These are phyloP conservation scores for Penicillium pulvis DNA, from an alignment of 495 filamentous ascomycete species.

Conservation along the genomic window DNA sequence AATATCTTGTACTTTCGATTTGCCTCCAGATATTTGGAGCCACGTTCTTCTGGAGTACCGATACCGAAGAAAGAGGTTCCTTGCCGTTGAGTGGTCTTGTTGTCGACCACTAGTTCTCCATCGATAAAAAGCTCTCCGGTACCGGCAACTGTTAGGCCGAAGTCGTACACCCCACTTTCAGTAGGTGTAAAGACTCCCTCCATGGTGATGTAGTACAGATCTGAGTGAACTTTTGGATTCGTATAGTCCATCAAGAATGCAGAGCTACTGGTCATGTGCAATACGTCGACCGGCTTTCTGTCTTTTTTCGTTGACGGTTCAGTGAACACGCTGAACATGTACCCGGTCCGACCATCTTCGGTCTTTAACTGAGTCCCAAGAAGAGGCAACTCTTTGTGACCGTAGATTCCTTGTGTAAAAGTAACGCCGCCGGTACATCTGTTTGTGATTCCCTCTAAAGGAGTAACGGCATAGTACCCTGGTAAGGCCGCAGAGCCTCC, in stretches of 20 bases:
- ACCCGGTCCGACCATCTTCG: slow-evolving; percentile 44
- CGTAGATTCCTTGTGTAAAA: slow-evolving; percentile 51
- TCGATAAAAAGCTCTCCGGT: slow-evolving; percentile 68
- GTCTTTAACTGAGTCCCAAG: slow-evolving; percentile 42
- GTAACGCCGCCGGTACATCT: slow-evolving; percentile 41
- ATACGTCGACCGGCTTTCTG: not conserved
- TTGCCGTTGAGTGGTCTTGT: slow-evolving; percentile 53
- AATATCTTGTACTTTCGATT: slow-evolving; percentile 56
- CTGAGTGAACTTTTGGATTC: slow-evolving; percentile 47
- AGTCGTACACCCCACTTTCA: slow-evolving; percentile 64
- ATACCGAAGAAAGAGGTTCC: slow-evolving; percentile 59
- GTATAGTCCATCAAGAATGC: slow-evolving; percentile 62
- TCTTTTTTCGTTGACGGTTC: slow-evolving; percentile 41
- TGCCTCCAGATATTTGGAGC: slow-evolving; percentile 51
- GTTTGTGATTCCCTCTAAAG: slow-evolving; percentile 59
- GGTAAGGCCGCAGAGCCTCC: slow-evolving; percentile 77
- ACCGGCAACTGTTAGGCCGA: slow-evolving; percentile 72
- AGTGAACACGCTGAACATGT: slow-evolving; percentile 57
- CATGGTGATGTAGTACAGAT: slow-evolving; percentile 56
- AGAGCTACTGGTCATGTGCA: slow-evolving; percentile 47
- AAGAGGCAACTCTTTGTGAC: slow-evolving; percentile 57
- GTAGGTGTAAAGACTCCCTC: slow-evolving; percentile 57
- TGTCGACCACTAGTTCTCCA: slow-evolving; percentile 69
- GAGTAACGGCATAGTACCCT: slow-evolving; percentile 70
- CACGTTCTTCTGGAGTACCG: slow-evolving; percentile 59